These are phyloP conservation scores for Mycena pura DNA, from an alignment of 768 basidiomycete genomes.

Conservation along the genomic window DNA sequence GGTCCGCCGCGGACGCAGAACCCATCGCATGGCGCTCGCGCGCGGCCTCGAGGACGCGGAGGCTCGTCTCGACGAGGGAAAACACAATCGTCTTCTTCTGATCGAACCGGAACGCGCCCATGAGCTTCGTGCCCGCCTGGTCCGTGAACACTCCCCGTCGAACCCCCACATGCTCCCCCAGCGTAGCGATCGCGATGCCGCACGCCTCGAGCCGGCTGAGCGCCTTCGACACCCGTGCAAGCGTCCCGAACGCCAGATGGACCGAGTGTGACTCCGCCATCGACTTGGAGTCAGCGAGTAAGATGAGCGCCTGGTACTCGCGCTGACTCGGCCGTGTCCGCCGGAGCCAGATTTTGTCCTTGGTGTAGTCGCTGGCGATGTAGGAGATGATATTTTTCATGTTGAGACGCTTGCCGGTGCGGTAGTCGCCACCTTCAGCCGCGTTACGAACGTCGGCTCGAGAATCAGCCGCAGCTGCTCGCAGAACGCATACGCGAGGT, in stretches of 20 bases:
- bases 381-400: conserved; percentile 99
- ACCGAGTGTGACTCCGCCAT: conserved; percentile 95
- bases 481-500: conserved; percentile 90
- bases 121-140: conserved; percentile 78
- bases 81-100: conserved; percentile 91
- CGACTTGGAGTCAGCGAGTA: conserved; percentile 94
- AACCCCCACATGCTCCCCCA: conserved; percentile 89
- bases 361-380: conserved; percentile 98
- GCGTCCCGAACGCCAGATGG: conserved; percentile 92
- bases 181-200: conserved; percentile 90
- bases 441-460: conserved; percentile 92
- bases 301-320: conserved; percentile 94
- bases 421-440: conserved; percentile 96
- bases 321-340: conserved; percentile 92
- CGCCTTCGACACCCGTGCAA: conserved; percentile 91
- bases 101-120: conserved; percentile 87
- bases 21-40: conserved; percentile 67
- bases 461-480: conserved; percentile 97
- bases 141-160: conserved; percentile 81
- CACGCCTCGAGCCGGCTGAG: conserved; percentile 92
- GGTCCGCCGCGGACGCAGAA: conserved; percentile 75
- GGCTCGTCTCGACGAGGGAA: conserved; percentile 79
- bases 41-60: conserved; percentile 77
- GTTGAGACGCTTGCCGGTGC: conserved; percentile 97
- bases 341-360: conserved; percentile 98